Evolutionary conservation across 306 rosid genomes (phyloP).

Genomic region (Alnus glutinosa): DNA sequence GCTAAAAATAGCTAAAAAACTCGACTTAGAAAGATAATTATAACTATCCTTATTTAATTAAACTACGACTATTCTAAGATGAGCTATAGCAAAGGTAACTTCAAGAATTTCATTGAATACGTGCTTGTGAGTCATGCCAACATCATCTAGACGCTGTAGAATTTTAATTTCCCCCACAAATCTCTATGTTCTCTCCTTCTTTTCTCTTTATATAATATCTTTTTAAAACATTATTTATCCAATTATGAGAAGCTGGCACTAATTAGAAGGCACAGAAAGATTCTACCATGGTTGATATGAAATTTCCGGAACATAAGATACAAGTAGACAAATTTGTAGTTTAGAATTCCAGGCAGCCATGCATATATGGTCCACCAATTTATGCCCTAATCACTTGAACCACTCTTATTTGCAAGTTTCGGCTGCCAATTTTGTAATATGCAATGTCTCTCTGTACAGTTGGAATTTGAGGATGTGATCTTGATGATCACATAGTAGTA

Average conservation of each 20-base stretch:
- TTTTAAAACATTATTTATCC: too few species aligned
- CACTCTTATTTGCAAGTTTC: slow-evolving; percentile 42
- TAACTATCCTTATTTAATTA: too few species aligned
- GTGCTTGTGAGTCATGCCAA: too few species aligned
- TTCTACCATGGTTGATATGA: not conserved
- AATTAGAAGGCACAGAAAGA: not conserved
- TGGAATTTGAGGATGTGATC: slow-evolving; percentile 23
- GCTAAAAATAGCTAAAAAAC: too few species aligned
- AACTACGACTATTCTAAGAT: too few species aligned
- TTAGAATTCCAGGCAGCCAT: not conserved
- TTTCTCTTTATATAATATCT: too few species aligned
- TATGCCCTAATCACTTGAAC: slow-evolving; percentile 42
- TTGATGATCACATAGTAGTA: slow-evolving; percentile 30
- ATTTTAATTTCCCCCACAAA: too few species aligned
- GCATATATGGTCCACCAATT: not conserved
- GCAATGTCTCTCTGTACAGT: slow-evolving; percentile 16
- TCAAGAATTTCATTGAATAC: too few species aligned
- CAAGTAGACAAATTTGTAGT: not conserved
- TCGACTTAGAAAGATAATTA: too few species aligned
- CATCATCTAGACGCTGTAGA: too few species aligned
- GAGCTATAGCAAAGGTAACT: too few species aligned
- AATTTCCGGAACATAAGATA: not conserved
- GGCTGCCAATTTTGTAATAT: slow-evolving; percentile 29
- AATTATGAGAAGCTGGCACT: not conserved
- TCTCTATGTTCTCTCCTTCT: too few species aligned